These are phyloP conservation scores for Haplosporangium gracile DNA, from an alignment of 192 early-diverging fungal species.

Conservation along the genomic window DNA sequence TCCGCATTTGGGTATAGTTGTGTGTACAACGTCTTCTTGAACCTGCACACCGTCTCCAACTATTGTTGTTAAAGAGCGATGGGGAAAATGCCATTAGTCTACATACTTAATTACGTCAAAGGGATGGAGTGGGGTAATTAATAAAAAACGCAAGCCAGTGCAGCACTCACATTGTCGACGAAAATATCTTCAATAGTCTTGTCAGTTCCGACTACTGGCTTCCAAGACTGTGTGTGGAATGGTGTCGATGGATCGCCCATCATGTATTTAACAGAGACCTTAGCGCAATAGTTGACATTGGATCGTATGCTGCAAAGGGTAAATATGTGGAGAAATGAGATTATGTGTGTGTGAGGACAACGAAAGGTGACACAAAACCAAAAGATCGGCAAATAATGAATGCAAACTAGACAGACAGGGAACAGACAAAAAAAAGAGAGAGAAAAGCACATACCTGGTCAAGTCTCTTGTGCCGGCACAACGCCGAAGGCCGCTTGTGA, in stretches of 20 bases:
- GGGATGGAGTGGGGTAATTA: neutral
- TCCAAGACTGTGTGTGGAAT: slow-evolving; percentile 37
- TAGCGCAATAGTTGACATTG: slow-evolving; percentile 48
- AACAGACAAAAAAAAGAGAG: neutral
- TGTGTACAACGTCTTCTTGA: slow-evolving; percentile 44
- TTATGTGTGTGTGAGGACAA: neutral
- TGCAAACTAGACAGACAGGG: no score
- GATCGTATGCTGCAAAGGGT: slow-evolving; percentile 20
- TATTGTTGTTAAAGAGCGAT: neutral
- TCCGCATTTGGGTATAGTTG: slow-evolving; percentile 30
- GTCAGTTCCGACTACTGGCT: slow-evolving; percentile 6
- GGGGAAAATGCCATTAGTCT: neutral
- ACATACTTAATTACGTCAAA: neutral
- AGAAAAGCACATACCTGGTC: slow-evolving; percentile 29
- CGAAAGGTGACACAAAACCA: slow-evolving; percentile 1
- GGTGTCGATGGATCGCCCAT: slow-evolving; percentile 35
- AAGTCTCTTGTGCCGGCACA: slow-evolving; percentile 50
- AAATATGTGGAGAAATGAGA: neutral
- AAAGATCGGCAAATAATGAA: neutral
- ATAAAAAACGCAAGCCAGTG: neutral
- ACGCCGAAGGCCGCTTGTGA: slow-evolving; percentile 37
- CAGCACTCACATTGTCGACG: slow-evolving; percentile 42
- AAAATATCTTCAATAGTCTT: slow-evolving; percentile 12
- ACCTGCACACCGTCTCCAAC: slow-evolving; percentile 47
- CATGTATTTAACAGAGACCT: slow-evolving; percentile 44